Percentiles rank a stretch among this genome's conserved stretches.
These are phyloP conservation scores for Sphagnurus paluster DNA, from an alignment of 1,284 basidiomycete species.

Conservation along the genomic window DNA sequence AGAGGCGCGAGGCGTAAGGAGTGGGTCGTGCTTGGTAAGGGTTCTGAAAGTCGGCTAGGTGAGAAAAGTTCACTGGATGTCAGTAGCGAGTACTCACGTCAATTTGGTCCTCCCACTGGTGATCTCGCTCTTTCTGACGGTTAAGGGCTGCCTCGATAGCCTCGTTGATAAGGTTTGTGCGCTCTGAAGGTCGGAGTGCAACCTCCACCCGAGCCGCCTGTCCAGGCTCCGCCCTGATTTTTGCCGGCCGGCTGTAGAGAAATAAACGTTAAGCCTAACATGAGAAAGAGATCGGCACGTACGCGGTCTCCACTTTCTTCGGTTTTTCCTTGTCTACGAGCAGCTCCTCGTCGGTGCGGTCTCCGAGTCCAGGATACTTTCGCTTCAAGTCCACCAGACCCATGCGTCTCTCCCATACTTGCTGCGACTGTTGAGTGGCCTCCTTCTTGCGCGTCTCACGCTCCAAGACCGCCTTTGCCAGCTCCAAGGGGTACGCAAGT, in stretches of 20 bases:
- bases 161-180: constrained; percentile 58
- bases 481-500: constrained; percentile 69
- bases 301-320: constrained; percentile 59
- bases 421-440: constrained; percentile 53
- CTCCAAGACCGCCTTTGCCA: constrained; percentile 67
- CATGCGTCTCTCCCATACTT: constrained; percentile 80
- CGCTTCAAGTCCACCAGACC: constrained; percentile 81
- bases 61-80: not conserved
- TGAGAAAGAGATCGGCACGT: constrained; percentile 26
- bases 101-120: constrained; percentile 84
- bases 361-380: constrained; percentile 65
- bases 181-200: constrained; percentile 64
- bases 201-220: constrained; percentile 44
- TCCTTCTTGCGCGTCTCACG: constrained; percentile 82
- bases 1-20: constrained; percentile 54
- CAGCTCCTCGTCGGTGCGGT: constrained; percentile 83
- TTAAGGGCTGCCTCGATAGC: constrained; percentile 70
- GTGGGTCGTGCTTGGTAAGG: constrained; percentile 56
- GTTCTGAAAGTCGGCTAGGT: constrained; percentile 41
- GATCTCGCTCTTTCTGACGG: constrained; percentile 73
- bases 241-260: constrained; percentile 47
- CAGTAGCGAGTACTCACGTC: constrained; percentile 51
- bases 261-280: constrained; percentile 11
- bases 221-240: constrained; percentile 48
- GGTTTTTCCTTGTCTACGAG: constrained; percentile 75